Evolutionary conservation across 2,329 filamentous ascomycete species (phyloP).

Genomic region (Stachybotrys chartarum): DNA sequence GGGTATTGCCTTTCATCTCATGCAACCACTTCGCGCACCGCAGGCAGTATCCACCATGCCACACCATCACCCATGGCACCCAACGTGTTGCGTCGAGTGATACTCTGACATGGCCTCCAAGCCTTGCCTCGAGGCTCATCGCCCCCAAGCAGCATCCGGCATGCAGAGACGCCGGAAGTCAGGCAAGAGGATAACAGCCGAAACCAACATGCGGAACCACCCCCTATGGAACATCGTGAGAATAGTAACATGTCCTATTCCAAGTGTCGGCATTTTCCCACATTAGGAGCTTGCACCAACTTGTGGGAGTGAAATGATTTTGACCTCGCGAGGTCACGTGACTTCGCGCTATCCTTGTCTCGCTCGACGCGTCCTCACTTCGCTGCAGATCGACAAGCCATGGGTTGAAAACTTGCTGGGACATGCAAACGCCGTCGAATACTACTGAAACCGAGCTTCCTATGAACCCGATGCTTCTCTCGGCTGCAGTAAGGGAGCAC

Average conservation of each 20-base stretch:
- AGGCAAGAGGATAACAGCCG: too few species aligned
- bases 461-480: background rate
- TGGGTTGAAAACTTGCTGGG: background rate
- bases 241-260: too few species aligned
- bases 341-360: constrained; percentile 6
- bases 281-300: background rate
- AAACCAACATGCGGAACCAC: too few species aligned
- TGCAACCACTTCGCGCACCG: too few species aligned
- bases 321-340: constrained; percentile 6
- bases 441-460: background rate
- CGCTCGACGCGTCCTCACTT: background rate
- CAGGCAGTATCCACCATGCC: too few species aligned
- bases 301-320: background rate
- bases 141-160: background rate
- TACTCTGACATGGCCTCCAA: background rate
- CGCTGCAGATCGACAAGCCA: background rate
- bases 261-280: too few species aligned
- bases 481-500: background rate
- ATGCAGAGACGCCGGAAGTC: background rate
- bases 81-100: background rate
- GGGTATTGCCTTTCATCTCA: too few species aligned
- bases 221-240: too few species aligned
- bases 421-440: background rate
- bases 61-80: too few species aligned
- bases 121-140: too few species aligned